phyloP scores from a whole-genome alignment of 257 asterid genomes.

The Gentiana macrophylla region DNA sequence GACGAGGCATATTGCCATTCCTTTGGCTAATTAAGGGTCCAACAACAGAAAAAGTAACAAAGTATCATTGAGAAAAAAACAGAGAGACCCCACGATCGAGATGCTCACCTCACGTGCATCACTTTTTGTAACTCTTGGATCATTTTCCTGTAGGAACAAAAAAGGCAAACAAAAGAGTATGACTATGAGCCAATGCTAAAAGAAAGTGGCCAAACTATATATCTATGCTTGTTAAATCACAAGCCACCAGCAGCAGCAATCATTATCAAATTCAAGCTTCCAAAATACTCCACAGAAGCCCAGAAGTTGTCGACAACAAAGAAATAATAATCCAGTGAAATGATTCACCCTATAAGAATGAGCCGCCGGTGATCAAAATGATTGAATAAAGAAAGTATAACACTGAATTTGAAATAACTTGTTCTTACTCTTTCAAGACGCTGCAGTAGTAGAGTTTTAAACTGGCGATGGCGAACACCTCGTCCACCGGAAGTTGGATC shows the following conservation, averaged over 20 bases:
- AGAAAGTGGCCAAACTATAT: not conserved
- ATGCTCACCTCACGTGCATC: constrained; percentile 87
- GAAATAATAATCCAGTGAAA: too few relatives aligned
- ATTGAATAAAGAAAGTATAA: not conserved
- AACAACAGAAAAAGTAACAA: not conserved
- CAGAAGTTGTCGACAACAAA: too few relatives aligned
- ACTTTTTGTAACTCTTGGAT: constrained; percentile 95
- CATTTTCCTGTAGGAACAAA: constrained; percentile 69
- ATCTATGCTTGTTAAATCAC: too few relatives aligned
- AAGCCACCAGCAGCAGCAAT: too few relatives aligned
- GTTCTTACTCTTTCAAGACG: constrained; percentile 78
- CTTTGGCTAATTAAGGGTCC: too few relatives aligned
- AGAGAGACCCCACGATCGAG: too few relatives aligned
- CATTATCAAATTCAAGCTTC: too few relatives aligned
- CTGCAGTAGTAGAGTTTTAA: constrained; percentile 89
- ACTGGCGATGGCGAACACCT: constrained; percentile 70
- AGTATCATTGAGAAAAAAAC: not conserved
- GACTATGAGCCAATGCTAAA: not conserved
- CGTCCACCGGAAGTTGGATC: constrained; percentile 98
- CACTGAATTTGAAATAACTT: not conserved
- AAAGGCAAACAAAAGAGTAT: constrained; percentile 1
- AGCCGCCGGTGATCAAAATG: not conserved
- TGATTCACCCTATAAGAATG: too few relatives aligned
- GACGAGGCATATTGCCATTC: constrained; percentile 1
- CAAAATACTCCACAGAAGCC: too few relatives aligned